Base-by-base conservation (phyloP, 1,139 yeast species). In the Hansenula lynferdii region DNA sequence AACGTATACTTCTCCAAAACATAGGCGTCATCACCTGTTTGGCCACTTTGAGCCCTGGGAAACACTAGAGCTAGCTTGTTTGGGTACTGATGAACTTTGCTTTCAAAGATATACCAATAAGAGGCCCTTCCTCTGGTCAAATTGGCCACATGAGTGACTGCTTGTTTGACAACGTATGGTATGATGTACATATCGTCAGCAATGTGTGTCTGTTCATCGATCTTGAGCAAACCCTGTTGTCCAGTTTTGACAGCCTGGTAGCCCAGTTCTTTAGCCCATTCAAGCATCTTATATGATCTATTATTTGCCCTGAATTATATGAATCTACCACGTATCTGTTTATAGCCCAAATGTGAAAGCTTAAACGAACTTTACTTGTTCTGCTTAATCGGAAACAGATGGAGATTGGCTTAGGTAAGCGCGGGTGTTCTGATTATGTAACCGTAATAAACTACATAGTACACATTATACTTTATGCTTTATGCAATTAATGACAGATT, bases 101-200 rank as follows among this genome's bases (percentile, higher is more conserved):
- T 53, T 50, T 80, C 89, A 50, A 84, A 78, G 21, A 64, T 50
- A 55, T 82, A 80, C 87, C 90, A 84, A 53, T 69, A 77, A 52
- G 80, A 80, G 39, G 80, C 77, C 44, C 64, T 67, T 15, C 75
- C 76, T 31, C 70, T 58, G 36, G 62, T 56, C 18, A 42, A 21
- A 34, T 49, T 44, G 14, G 42, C 23, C 11, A 38, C 37, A 29
- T 51, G 48, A 12, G 37, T 31, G 14, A 54, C n/a, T 4, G 48
- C 53, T 17, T 57, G 38, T 23, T 48, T 36, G 11, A 56, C 28
- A 16, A 56, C 57, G 23, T 51, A 52, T 36, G 42, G 48, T 18
- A 57, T 50, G 12, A 55, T 45, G 28, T 42, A 34, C 23, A 62
- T 27, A 38, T 65, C 70, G 12, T 50, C 49, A n/a, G 45, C 31